phyloP scores from a whole-genome alignment of 208 protist species.

The Wallacemonas sp. region DNA sequence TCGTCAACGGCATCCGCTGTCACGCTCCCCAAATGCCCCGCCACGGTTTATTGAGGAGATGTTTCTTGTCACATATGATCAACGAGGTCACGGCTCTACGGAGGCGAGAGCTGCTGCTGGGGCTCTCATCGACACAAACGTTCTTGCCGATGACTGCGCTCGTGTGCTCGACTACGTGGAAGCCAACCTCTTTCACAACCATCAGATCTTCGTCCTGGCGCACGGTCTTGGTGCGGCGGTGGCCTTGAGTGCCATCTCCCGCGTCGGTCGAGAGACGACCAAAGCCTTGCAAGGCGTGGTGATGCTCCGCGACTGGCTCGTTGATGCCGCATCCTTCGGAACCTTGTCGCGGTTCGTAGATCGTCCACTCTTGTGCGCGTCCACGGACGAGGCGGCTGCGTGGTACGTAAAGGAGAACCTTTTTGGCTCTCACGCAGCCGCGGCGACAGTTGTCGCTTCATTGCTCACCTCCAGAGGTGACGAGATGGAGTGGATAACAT shows the following conservation, averaged over 20 bases:
- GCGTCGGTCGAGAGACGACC: not conserved
- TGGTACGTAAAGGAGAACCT: not conserved
- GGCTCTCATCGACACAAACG: not conserved
- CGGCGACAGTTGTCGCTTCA: not conserved
- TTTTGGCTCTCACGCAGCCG: not conserved
- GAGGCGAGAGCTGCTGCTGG: not conserved
- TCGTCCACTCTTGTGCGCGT: not conserved
- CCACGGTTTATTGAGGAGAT: constrained; percentile 3
- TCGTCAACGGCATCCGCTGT: not conserved
- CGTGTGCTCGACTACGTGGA: constrained; percentile 6
- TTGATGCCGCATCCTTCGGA: not conserved
- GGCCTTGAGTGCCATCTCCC: not conserved
- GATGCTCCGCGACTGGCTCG: constrained; percentile 1
- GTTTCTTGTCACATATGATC: constrained; percentile 7
- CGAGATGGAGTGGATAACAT: not conserved
- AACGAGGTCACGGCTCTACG: not conserved
- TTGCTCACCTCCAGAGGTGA: not conserved
- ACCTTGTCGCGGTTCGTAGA: not conserved
- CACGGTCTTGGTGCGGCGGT: constrained; percentile 1
- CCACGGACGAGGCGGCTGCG: not conserved
- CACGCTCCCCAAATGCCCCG: not conserved
- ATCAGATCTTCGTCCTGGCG: constrained; percentile 1
- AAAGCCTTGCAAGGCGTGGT: not conserved
- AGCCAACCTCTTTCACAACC: constrained; percentile 2
- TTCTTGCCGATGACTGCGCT: not conserved